Evolutionary conservation across 768 basidiomycete genomes (phyloP).

Genomic region (Rhizopogon vinicolor): DNA sequence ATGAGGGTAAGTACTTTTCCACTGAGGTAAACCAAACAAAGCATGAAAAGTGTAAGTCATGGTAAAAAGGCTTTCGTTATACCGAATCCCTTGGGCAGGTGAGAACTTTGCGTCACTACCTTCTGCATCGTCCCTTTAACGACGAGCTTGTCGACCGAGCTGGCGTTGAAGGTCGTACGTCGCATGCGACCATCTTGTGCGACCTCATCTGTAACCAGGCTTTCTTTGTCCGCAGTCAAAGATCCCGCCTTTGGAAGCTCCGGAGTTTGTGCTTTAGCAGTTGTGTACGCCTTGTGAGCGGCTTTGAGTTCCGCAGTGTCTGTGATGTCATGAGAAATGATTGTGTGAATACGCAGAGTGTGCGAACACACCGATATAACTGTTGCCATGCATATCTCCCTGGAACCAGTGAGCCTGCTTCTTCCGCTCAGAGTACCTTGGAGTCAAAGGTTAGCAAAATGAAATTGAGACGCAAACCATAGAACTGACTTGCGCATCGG

Average conservation of each 20-base stretch:
- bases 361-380: slow-evolving; percentile 43
- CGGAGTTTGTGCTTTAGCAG: slow-evolving; percentile 12
- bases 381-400: slow-evolving; percentile 49
- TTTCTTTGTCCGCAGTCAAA: slow-evolving; percentile 31
- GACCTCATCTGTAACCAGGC: slow-evolving; percentile 31
- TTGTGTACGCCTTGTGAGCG: slow-evolving; percentile 11
- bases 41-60: neutral
- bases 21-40: neutral
- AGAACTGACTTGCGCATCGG: slow-evolving; percentile 55
- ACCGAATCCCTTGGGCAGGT: slow-evolving; percentile 7
- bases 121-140: slow-evolving; percentile 54
- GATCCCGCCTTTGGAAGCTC: slow-evolving; percentile 20
- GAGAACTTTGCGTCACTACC: slow-evolving; percentile 31
- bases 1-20: slow-evolving; percentile 12
- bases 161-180: slow-evolving; percentile 32
- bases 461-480: neutral
- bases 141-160: slow-evolving; percentile 42
- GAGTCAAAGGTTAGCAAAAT: neutral
- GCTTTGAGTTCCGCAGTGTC: slow-evolving; percentile 19
- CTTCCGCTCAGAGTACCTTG: slow-evolving; percentile 54
- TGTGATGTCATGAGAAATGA: slow-evolving; percentile 6
- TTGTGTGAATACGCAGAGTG: neutral
- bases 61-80: slow-evolving; percentile 12
- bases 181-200: slow-evolving; percentile 38
- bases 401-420: slow-evolving; percentile 59